Evolutionary conservation across 129 eudicot genomes (phyloP), one percentile per base, ranked within the genome.

Genomic region (Saussurea involucrata): DNA sequence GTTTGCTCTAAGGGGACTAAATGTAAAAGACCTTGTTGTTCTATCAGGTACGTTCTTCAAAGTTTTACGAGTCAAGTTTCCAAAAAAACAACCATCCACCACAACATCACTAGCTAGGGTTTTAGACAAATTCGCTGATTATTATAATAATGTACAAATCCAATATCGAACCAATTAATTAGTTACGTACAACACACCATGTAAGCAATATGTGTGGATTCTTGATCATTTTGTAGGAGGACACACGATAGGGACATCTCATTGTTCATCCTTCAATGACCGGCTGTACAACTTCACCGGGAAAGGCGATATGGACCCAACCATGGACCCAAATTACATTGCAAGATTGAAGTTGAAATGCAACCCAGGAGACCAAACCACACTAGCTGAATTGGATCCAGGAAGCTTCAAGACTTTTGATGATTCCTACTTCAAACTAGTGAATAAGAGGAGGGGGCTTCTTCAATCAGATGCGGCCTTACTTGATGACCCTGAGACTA

Each of bases 241-340:
- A 5, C 97, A 92, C 73, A 92, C 97, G 12, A 83, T 89, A 10
- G 97, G 97, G 21, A 76, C 58, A 10, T 80, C 95, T 27, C 89
- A 82, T 55, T 89, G 97, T 68, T 28, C 86, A 6, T 49, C 87
- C 34, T 83, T 92, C 69, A 34, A 18, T 3, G 73, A n/a, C 44
- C 83, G 95, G 3, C 73, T 92, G 4, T 89, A 92, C 90, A 91
- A 91, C 78, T 91, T 91, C 86, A 88, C 89, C 0, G 95, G 97
- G 6, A 78, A 81, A 71, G 89, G 86, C 1, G 95, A 89, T 66
- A 72, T 85, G 0, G 97, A 92, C 65, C 97, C 97, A 13, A 63
- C 74, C 15, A 32, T 92, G 86, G 97, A 92, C 71, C 80, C 80
- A 2, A 66, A 87, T 60, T 89, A 92, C 81, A 74, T 87, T 8